Conservation (phyloP, 2,329 filamentous ascomycete genomes). For the Biscogniauxia marginata region DNA sequence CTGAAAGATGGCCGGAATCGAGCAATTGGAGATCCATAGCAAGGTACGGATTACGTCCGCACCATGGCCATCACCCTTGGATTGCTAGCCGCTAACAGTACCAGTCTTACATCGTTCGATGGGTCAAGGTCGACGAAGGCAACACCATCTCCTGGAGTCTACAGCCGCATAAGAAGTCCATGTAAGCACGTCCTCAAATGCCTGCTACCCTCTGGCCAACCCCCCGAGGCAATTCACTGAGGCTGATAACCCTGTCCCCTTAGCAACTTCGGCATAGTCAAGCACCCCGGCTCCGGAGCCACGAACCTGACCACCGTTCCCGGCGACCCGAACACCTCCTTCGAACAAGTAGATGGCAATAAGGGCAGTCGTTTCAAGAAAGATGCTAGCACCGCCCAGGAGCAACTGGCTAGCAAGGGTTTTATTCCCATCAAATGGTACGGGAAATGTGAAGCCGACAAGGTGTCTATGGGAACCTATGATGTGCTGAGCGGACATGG, state of each 20-base stretch:
- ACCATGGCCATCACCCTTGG: conserved; percentile 8
- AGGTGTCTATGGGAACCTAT: conserved; percentile 86
- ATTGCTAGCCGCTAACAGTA: conserved; percentile 22
- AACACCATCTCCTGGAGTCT: conserved; percentile 97
- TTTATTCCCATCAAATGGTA: conserved; percentile 77
- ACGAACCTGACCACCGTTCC: conserved; percentile 46
- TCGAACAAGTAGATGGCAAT: conserved; percentile 45
- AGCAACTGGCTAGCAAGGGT: conserved; percentile 64
- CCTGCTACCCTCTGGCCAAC: neutral
- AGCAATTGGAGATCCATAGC: conserved; percentile 95
- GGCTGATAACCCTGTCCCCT: conserved; percentile 12
- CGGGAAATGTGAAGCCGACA: conserved; percentile 94
- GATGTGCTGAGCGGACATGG: conserved; percentile 72
- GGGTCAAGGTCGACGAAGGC: conserved; percentile 86
- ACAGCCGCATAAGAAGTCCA: conserved; percentile 95
- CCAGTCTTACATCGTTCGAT: conserved; percentile 96
- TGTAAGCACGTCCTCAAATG: conserved; percentile 47
- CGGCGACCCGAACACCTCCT: conserved; percentile 45
- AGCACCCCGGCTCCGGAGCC: conserved; percentile 77
- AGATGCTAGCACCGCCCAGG: conserved; percentile 59
- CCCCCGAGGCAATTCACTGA: conserved; percentile 2
- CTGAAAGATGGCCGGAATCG: conserved; percentile 79
- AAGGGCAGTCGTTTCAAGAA: conserved; percentile 53
- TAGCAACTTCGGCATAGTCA: conserved; percentile 95
- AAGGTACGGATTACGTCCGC: conserved; percentile 60